Evolutionary conservation across 495 filamentous ascomycete genomes (phyloP), one percentile per base, ranked within the genome.

Genomic region (Pseudoneurospora amorphoporcata): DNA sequence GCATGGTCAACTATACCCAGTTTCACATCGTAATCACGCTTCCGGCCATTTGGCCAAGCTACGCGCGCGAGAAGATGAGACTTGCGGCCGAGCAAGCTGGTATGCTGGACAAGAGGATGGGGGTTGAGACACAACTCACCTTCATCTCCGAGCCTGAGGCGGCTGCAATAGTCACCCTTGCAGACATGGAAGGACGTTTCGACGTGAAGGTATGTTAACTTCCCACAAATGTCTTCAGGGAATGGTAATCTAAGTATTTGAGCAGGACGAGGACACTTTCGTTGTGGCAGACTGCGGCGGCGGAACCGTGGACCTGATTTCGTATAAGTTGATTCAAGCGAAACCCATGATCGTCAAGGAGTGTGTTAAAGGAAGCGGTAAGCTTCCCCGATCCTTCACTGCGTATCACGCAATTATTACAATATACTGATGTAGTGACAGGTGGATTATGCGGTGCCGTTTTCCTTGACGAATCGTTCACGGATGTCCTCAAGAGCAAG

Each of bases 111-210:
- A 14, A 38, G 4, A 70, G 75, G 0, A 37, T 39, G 6, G 69
- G 43, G 7, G 74, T 69, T 0, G 69, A 71, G n/a, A 78, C 77
- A 0, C 68, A 61, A 10, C 35, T 77, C 10, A 17, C 68, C 16
- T 75, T 81, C 14, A 42, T 77, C 3, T 73, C 78, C 0, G 79
- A 81, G 68, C 78, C 78, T 8, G 78, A 81, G 58, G 78, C 77
- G 3, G 79, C 77, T 16, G 77, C 77, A 3, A 19, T 79, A n/a
- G 70, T 76, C 0, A 75, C 74, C 2, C 29, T 77, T 4, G 32
- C 35, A 8, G 73, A 76, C 2, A 72, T 76, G 70, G 65, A 72
- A 8, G 73, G 23, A 0, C 71, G 71, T 3, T 35, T 39, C 16
- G 72, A 74, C 32, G 42, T 76, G 17, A 70, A 58, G 39, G 40